A percentile compares a stretch with the other conserved stretches of the same genome.
phyloP scores from a whole-genome alignment of 2,329 filamentous ascomycete genomes.

The Thermomyces lanuginosus region DNA sequence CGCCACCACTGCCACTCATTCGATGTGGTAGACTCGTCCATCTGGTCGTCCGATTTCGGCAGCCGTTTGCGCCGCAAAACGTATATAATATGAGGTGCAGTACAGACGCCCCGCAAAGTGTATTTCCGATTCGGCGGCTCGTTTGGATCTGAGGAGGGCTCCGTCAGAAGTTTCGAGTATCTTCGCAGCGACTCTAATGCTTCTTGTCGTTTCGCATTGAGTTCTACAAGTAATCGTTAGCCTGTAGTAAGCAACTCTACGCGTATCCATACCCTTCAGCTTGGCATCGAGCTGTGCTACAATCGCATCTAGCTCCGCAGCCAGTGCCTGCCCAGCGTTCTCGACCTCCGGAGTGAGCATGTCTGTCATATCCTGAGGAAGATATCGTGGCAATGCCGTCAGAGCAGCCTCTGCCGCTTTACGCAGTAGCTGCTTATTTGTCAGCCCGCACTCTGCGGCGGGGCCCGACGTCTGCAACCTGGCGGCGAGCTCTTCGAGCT shows the following conservation, averaged over 20 bases:
- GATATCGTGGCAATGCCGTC: constrained; percentile 12
- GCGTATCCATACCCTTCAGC: constrained; percentile 18
- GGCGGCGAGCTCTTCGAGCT: constrained; percentile 16
- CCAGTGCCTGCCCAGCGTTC: constrained; percentile 14
- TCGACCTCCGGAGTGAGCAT: constrained; percentile 9
- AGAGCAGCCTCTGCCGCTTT: constrained; percentile 20
- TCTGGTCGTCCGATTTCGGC: constrained; percentile 11
- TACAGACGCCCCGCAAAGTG: constrained; percentile 42
- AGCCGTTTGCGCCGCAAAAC: constrained; percentile 28
- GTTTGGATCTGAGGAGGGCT: constrained; percentile 24
- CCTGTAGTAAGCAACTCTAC: not conserved
- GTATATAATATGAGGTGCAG: constrained; percentile 41
- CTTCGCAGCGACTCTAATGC: constrained; percentile 25
- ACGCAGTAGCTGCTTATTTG: constrained; percentile 18
- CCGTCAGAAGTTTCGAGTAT: constrained; percentile 32
- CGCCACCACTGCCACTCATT: constrained; percentile 40
- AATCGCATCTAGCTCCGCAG: constrained; percentile 19
- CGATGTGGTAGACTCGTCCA: constrained; percentile 14
- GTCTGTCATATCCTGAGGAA: constrained; percentile 7
- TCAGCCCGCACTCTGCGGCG: constrained; percentile 9
- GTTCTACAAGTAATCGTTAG: constrained; percentile 14
- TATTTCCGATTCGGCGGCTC: constrained; percentile 33
- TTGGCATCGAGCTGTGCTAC: constrained; percentile 26
- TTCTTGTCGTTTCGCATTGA: constrained; percentile 28
- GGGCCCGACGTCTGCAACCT: constrained; percentile 14